Base-by-base conservation (phyloP, 2,329 filamentous ascomycete species). In the Botrytis pseudocinerea region DNA sequence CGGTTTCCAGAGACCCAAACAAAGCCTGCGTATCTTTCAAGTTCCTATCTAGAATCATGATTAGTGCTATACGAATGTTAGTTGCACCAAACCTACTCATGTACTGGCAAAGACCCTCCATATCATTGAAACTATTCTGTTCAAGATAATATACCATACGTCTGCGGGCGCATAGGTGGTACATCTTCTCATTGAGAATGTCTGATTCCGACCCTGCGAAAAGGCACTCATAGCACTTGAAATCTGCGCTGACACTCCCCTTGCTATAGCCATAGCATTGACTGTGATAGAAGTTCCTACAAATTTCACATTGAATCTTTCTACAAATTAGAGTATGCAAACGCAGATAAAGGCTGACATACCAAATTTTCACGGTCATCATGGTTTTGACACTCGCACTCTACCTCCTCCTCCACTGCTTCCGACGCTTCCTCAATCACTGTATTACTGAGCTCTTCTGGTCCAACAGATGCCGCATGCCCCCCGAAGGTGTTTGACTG, bases 231-330 rank as follows among this genome's bases (percentile, higher is more conserved):
- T 78, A 78, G 40, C 77, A 78, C 28, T 73, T 57, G 18, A 74
- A 68, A 22, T 73, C 35, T 35, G 44, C 35, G 14, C 59, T 61
- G 10, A 59, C n/a, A 38, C 10, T 28, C 3, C 68, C 63, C 25
- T 42, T 32, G 48, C 74, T 62, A 64, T 77, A 78, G 18, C 77
- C 78, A 72, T 79, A 78, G 54, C 78, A 79, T 57, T 73, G 71
- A 51, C 65, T 51, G 59, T 79, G 78, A n/a, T 72, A 73, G 28
- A 48, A 74, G 16, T 73, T 71, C 8, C 61, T 32, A 66, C 78
- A 79, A 2, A 74, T 69, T 32, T 25, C 59, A 51, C 78, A 79
- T 71, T 76, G 46, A n/a, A 77, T 70, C 78, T 78, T 65, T 32
- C 8, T 32, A 28, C 20, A 42, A 32, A 18, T 51, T 42, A 70